Evolutionary conservation across 371 early-diverging fungal species (phyloP), one percentile per base, ranked within the genome.

Genomic region (Rhizopus arrhizus): DNA sequence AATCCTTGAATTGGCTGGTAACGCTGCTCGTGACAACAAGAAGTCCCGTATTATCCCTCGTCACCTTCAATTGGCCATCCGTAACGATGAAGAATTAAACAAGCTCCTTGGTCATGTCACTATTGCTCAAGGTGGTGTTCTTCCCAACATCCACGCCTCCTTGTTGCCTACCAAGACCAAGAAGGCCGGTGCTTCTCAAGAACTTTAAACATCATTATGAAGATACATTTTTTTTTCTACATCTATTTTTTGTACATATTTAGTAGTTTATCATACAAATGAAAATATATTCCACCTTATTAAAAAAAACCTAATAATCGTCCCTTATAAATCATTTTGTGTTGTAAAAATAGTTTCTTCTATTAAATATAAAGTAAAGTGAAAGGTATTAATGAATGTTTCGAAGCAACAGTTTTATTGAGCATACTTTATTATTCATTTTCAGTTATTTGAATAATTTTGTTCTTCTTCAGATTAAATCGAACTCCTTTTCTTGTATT

Each of bases 41-140:
- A 95, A 93, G 89, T 86, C 92, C 64, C 90, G 95, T 85, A 94
- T 96, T 76, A 93, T 92, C 70, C 92, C 92, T 65, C 90, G 92
- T 66, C 92, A 94, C 80, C 75, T 94, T 62, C 92, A 92, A 74
- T 85, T 92, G 63, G 95, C 96, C 83, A 93, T 95, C 84, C 88
- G 95, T 68, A 95, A 94, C 85, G 96, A 95, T 81, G 95, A 95
- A 80, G 96, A 96, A 82, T 85, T 95, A 80, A 94, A 94, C 89
- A 94, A 95, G 84, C 82, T 97, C 62, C 90, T 96, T 57, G 91
- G 91, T 64, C 87, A 88, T 70, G 94, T 92, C 59, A 91, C 91
- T 62, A 92, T 92, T 65, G 90, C 94, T 65, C 90, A 89, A 81
- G 92, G 92, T 77, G 92, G 92, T 86, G 91, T 92, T 58, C 77